phyloP scores from a whole-genome alignment of 768 basidiomycete species.

The Termitomyces sp. region DNA sequence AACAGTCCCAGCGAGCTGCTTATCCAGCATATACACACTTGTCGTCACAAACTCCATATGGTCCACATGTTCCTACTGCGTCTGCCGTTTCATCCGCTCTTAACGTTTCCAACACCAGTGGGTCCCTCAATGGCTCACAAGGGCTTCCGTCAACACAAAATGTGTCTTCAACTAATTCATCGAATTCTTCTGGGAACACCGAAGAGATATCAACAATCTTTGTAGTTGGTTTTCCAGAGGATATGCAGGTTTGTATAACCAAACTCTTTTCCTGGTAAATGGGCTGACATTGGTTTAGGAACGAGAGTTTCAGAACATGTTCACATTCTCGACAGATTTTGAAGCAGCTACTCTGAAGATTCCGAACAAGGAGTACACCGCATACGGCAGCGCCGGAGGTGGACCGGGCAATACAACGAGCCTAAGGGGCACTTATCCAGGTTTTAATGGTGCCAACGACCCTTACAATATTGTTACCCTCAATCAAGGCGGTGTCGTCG shows the following conservation, averaged over 20 bases:
- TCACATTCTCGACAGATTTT: constrained; percentile 92
- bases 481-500: constrained; percentile 79
- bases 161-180: constrained; percentile 17
- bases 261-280: constrained; percentile 1
- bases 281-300: constrained; percentile 50
- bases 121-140: constrained; percentile 13
- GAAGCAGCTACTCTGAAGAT: constrained; percentile 98
- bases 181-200: constrained; percentile 29
- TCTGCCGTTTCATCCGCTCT: constrained; percentile 18
- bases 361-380: constrained; percentile 85
- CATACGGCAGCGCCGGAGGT: constrained; percentile 46
- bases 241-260: constrained; percentile 77
- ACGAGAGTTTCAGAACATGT: constrained; percentile 99
- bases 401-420: constrained; percentile 13
- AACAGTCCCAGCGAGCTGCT: constrained; percentile 24
- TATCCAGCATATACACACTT: constrained; percentile 35
- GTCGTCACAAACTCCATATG: constrained; percentile 73
- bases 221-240: constrained; percentile 98
- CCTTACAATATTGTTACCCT: constrained; percentile 81
- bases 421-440: constrained; percentile 11
- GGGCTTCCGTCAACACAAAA: constrained; percentile 23
- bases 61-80: constrained; percentile 53
- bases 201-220: constrained; percentile 98
- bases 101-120: constrained; percentile 13
- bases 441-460: constrained; percentile 56